These are phyloP conservation scores for Verticillium alfalfae DNA, from an alignment of 2,329 filamentous ascomycete genomes.

Conservation along the genomic window DNA sequence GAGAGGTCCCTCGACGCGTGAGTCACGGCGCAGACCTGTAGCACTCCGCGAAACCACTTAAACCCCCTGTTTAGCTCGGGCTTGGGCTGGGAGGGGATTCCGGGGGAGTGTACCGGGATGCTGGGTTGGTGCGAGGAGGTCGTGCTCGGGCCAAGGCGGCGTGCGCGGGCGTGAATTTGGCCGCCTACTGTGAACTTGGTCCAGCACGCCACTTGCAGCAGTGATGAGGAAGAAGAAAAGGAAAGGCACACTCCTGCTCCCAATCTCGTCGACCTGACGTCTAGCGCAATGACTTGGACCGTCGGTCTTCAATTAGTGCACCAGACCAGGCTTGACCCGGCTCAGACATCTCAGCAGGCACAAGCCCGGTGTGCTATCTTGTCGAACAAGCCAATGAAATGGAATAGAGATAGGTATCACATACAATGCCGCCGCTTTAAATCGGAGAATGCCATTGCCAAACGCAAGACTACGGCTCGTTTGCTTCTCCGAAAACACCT, in stretches of 20 bases:
- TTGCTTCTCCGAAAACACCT: neutral
- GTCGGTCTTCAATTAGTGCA: neutral
- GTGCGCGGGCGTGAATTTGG: neutral
- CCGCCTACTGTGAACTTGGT: neutral
- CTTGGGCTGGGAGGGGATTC: neutral
- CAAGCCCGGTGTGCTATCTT: neutral
- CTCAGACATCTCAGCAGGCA: neutral
- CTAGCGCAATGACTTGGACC: neutral
- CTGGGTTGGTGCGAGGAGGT: neutral
- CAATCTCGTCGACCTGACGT: neutral
- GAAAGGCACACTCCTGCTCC: neutral
- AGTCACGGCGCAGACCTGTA: neutral
- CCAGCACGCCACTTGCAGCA: neutral
- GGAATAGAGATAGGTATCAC: neutral
- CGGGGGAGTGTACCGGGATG: neutral
- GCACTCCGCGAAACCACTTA: neutral
- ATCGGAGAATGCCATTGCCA: neutral
- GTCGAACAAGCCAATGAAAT: neutral
- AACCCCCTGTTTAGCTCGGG: neutral
- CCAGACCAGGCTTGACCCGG: neutral
- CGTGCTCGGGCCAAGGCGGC: conserved; percentile 6
- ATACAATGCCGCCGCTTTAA: neutral
- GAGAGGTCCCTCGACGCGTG: neutral
- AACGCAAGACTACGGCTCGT: neutral
- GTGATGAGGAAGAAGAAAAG: neutral